Conservation (phyloP, 768 basidiomycete genomes). For the Paxillus involutus region DNA sequence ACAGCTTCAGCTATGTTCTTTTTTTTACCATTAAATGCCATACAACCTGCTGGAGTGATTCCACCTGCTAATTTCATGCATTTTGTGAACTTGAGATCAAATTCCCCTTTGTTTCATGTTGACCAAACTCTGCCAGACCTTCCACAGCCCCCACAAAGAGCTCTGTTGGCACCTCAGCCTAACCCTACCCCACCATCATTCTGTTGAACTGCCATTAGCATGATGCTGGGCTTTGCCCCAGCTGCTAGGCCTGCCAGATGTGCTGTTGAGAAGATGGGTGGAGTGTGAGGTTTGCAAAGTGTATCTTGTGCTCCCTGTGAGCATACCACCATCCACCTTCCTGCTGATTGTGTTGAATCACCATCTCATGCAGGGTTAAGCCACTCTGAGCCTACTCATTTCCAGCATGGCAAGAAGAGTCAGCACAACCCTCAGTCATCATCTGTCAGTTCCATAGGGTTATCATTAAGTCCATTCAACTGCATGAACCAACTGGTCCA, state of each 20-base stretch:
- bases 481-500: too few relatives aligned
- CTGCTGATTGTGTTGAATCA: slow-evolving; percentile 29
- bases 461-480: too few relatives aligned
- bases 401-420: slow-evolving; percentile 33
- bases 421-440: slow-evolving; percentile 60
- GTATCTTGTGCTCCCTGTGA: slow-evolving; percentile 45
- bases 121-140: slow-evolving; percentile 31
- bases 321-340: slow-evolving; percentile 39
- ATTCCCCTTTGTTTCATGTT: slow-evolving; percentile 24
- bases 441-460: slow-evolving; percentile 52
- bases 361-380: slow-evolving; percentile 42
- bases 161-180: slow-evolving; percentile 2
- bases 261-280: slow-evolving; percentile 76
- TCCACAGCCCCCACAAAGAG: slow-evolving; percentile 21
- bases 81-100: slow-evolving; percentile 23
- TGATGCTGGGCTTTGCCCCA: slow-evolving; percentile 66
- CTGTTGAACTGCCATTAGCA: slow-evolving; percentile 71
- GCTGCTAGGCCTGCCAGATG: slow-evolving; percentile 74
- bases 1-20: slow-evolving; percentile 44
- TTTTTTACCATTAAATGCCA: slow-evolving; percentile 17
- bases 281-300: slow-evolving; percentile 52
- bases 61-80: slow-evolving; percentile 22
- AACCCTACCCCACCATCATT: slow-evolving; percentile 33
- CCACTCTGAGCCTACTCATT: slow-evolving; percentile 29
- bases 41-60: slow-evolving; percentile 26